Base-by-base conservation (phyloP, 2,329 filamentous ascomycete species). In the Aureobasidium pullulans region DNA sequence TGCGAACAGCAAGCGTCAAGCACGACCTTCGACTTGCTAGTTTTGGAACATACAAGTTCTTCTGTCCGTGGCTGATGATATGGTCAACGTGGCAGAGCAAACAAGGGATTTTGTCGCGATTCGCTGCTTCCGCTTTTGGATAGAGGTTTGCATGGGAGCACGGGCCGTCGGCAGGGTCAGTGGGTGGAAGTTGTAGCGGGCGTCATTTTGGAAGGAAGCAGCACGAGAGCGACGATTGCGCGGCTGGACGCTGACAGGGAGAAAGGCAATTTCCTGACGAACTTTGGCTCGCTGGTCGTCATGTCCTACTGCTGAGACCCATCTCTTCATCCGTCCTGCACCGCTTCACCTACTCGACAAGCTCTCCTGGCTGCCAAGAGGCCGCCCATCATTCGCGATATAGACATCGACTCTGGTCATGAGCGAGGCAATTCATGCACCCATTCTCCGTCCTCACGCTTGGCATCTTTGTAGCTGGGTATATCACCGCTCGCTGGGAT, bases 401-500 rank as follows among this genome's bases (percentile, higher is more conserved):
- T 28, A 28, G 6, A 34, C 57, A 50, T 39, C 48, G 54, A 48
- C 54, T 52, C 42, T 54, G 60, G 60, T 47, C 56, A 61, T 61
- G 59, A 56, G 57, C 47, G 48, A 49, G 49, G 43, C 59, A 62
- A 64, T 83, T 81, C 82, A 97, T 97, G 93, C 92, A 96, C 90
- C 90, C 92, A 71, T 96, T 97, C 80, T 97, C 93, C 64, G 81
- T 93, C 75, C 84, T 96, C 76, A 96, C 92, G 71, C 86, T 96
- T 78, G 91, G 89, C 78, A 96, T 99, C 80, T 99, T 99, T 81
- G 88, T 97, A 82, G 93, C 94, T 79, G 94, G 94, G 76, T 99
- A 99, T 82, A 97, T 93, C 75, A 99, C 94, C 77, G 94, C 94
- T 72, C 89, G 94, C 81, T 99, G 94, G 92, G 94, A 97, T 77